A percentile compares a stretch with the other conserved stretches of the same genome.
Evolutionary conservation across 2,329 filamentous ascomycete species (phyloP).

Genomic region (Aspergillus sp.): DNA sequence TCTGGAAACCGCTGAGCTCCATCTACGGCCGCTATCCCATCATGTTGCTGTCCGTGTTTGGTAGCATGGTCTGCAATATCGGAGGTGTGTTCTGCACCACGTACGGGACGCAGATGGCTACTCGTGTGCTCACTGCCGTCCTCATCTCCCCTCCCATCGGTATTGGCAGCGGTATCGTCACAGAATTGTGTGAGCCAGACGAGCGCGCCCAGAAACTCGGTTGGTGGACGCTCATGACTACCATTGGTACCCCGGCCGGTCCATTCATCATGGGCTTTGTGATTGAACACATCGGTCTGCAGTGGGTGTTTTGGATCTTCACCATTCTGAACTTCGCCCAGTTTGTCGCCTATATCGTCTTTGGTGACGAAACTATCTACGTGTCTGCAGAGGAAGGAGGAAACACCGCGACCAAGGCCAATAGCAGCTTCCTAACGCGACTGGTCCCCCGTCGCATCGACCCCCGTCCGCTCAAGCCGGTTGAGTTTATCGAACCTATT

Average conservation of each 20-base stretch:
- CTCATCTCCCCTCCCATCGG: conserved; percentile 47
- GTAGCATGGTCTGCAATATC: conserved; percentile 45
- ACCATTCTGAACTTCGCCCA: conserved; percentile 51
- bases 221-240: conserved; percentile 47
- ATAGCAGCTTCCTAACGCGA: conserved; percentile 24
- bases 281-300: conserved; percentile 44
- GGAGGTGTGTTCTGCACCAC: conserved; percentile 44
- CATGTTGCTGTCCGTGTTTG: conserved; percentile 44
- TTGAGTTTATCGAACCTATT: conserved; percentile 47
- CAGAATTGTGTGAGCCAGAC: conserved; percentile 48
- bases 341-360: conserved; percentile 47
- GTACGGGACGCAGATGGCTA: conserved; percentile 44
- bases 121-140: conserved; percentile 45
- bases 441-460: conserved; percentile 42
- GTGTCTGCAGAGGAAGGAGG: conserved; percentile 34
- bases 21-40: conserved; percentile 48
- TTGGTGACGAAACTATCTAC: conserved; percentile 50
- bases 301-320: conserved; percentile 55
- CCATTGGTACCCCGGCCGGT: conserved; percentile 38
- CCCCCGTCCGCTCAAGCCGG: conserved; percentile 35
- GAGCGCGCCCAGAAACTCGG: conserved; percentile 48
- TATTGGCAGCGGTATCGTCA: conserved; percentile 49
- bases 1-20: conserved; percentile 51
- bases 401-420: conserved; percentile 18
- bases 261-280: conserved; percentile 35